Base-by-base conservation (phyloP, 2,329 filamentous ascomycete genomes). In the Exophiala bonariae region DNA sequence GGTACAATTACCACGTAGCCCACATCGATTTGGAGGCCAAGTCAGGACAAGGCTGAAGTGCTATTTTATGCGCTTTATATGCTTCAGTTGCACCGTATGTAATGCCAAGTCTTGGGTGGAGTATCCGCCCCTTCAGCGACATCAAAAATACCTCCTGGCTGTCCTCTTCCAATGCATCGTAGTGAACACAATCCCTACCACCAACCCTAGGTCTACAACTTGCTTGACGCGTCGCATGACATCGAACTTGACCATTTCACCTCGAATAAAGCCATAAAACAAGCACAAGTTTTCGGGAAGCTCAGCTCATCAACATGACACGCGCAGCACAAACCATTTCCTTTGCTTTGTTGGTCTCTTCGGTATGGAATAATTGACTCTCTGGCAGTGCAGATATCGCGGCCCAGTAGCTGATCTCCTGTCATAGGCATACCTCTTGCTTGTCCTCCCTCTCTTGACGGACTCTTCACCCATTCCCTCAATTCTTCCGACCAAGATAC, bases 301-400 rank as follows among this genome's bases (percentile, higher is more conserved):
- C 26, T 13, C 19, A 28, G 23, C 39, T 16, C 7, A 20, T 20
- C 34, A 49, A 52, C 35, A 97, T 97, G 93, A 96, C 93, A 59
- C 89, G 91, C 72, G 93, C 93, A 17, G 85, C 89, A 69, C 91
- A 97, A 72, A 92, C 89, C 57, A 85, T 96, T 66, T 95, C 90
- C 53, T 79, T 96, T 63, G 45, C 40, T 26, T 18, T 58, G 20
- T 35, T 53, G 19, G 46, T 48, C 28, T 47, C 50, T 11, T 56
- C 49, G 30, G 50, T 55, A 49, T 20, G 58, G 22, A 11, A 13
- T 30, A 22, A 16, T 17, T 7, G 6, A 14, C 8, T 16, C 5
- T 37, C 28, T 20, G 17, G 11, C 26, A 23, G 35, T 18, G 5
- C 14, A 23, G 16, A 20, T 20, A 13, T 6, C 14, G 26, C 23